These are phyloP conservation scores for Pochonia chlamydosporia DNA, from an alignment of 2,329 filamentous ascomycete species.

Conservation along the genomic window DNA sequence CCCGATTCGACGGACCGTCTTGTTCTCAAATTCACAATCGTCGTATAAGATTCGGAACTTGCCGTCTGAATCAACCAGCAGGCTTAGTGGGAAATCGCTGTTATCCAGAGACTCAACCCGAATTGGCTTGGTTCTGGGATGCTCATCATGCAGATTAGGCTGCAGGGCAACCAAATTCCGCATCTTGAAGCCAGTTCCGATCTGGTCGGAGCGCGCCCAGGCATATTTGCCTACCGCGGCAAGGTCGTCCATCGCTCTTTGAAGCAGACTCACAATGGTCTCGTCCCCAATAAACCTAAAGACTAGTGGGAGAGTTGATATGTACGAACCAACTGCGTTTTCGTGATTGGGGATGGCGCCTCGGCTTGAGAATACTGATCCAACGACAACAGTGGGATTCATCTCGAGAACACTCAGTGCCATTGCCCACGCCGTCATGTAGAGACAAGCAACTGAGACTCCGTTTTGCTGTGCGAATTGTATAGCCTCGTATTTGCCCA, in stretches of 20 bases:
- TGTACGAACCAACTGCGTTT: slow-evolving; percentile 4
- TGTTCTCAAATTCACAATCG: background rate
- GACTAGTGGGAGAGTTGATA: slow-evolving; percentile 5
- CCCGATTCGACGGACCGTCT: background rate
- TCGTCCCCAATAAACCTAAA: background rate
- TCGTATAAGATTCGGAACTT: background rate
- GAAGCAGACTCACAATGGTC: background rate
- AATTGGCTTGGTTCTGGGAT: background rate
- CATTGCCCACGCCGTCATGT: slow-evolving; percentile 9
- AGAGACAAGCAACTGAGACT: slow-evolving; percentile 4
- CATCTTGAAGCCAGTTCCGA: slow-evolving; percentile 1
- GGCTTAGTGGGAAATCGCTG: background rate
- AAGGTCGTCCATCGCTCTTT: slow-evolving; percentile 1
- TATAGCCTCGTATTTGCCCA: background rate
- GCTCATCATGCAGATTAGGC: slow-evolving; percentile 1
- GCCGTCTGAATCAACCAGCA: background rate
- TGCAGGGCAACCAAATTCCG: slow-evolving; percentile 3
- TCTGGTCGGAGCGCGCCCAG: slow-evolving; percentile 6
- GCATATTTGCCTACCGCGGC: slow-evolving; percentile 4
- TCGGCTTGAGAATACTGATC: slow-evolving; percentile 8
- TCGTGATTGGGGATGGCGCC: background rate
- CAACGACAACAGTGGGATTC: background rate
- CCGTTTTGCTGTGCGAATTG: background rate
- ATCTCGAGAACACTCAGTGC: slow-evolving; percentile 3
- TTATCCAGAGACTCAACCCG: slow-evolving; percentile 2